phyloP scores from a whole-genome alignment of 352 stramenopile species.

The Pythium aphanidermatum region DNA sequence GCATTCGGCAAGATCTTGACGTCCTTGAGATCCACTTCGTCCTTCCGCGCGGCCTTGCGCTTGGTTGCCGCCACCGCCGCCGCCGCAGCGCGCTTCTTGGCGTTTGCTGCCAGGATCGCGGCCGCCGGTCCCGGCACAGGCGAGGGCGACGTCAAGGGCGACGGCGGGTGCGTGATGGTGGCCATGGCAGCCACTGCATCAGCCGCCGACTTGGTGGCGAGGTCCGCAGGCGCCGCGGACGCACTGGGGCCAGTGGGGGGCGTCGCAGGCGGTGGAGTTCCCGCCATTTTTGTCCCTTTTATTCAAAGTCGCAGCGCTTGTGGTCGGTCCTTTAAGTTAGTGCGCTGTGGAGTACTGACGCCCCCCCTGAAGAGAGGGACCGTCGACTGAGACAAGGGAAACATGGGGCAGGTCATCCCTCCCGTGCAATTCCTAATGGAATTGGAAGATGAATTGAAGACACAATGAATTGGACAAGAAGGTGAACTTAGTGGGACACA shows the following conservation, averaged over 20 bases:
- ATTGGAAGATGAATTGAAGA: conserved; percentile 20
- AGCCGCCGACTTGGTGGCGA: background rate
- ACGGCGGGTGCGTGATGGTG: background rate
- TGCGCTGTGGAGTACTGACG: conserved; percentile 19
- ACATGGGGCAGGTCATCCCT: conserved; percentile 14
- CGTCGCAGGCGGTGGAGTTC: conserved; percentile 6
- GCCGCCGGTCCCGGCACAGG: too few relatives aligned
- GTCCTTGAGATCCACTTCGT: background rate
- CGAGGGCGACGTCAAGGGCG: background rate
- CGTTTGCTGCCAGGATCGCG: too few relatives aligned
- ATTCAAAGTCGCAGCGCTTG: conserved; percentile 4
- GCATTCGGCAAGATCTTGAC: conserved; percentile 15
- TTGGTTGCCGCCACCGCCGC: background rate
- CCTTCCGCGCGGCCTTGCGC: conserved; percentile 6
- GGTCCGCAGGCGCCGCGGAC: background rate
- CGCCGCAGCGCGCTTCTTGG: background rate
- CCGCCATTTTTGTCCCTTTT: conserved; percentile 19
- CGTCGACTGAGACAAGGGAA: conserved; percentile 24
- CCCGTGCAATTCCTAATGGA: conserved; percentile 1
- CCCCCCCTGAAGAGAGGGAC: too few relatives aligned
- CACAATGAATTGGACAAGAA: too few relatives aligned
- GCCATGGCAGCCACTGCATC: background rate
- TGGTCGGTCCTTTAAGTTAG: conserved; percentile 10
- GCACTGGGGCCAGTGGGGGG: background rate
- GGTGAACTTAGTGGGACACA: too few relatives aligned